Percentiles rank a stretch among this genome's conserved stretches.
These are phyloP conservation scores for Cordyceps javanica DNA, from an alignment of 2,329 filamentous ascomycete genomes.

Conservation along the genomic window DNA sequence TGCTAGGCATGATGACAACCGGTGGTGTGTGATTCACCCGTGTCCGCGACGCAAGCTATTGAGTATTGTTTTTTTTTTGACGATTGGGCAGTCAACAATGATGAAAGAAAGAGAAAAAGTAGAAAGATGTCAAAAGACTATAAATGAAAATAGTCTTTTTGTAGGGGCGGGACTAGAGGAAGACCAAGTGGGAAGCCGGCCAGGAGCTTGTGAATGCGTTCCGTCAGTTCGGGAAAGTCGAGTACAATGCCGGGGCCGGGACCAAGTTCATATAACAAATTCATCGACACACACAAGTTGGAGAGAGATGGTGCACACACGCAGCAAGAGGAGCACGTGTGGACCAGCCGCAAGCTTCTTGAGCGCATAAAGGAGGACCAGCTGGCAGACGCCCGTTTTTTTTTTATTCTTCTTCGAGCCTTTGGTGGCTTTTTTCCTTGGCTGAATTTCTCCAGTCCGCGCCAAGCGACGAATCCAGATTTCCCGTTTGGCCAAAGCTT, in stretches of 20 bases:
- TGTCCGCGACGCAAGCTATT: neutral
- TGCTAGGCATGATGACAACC: neutral
- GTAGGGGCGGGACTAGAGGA: neutral
- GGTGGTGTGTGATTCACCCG: neutral
- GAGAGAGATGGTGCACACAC: too few relatives aligned
- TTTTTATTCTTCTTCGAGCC: neutral
- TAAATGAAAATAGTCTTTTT: neutral
- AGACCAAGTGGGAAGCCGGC: neutral
- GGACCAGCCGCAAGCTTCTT: conserved; percentile 6
- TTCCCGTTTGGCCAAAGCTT: neutral
- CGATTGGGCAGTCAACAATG: neutral
- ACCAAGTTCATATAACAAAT: conserved; percentile 7
- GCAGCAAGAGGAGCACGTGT: conserved; percentile 12
- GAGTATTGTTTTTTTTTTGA: neutral
- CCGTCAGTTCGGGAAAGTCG: neutral
- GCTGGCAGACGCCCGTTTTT: neutral
- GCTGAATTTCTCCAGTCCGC: neutral
- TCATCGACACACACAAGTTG: neutral
- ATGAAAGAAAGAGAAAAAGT: neutral
- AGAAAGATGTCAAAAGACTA: neutral
- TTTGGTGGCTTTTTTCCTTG: conserved; percentile 4
- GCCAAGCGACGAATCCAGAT: conserved; percentile 11
- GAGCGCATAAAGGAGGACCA: neutral
- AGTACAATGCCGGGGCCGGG: neutral
- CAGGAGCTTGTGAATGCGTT: neutral